Conservation (phyloP, 805 yeast species). For the Kodamaea nitidulidarum region DNA sequence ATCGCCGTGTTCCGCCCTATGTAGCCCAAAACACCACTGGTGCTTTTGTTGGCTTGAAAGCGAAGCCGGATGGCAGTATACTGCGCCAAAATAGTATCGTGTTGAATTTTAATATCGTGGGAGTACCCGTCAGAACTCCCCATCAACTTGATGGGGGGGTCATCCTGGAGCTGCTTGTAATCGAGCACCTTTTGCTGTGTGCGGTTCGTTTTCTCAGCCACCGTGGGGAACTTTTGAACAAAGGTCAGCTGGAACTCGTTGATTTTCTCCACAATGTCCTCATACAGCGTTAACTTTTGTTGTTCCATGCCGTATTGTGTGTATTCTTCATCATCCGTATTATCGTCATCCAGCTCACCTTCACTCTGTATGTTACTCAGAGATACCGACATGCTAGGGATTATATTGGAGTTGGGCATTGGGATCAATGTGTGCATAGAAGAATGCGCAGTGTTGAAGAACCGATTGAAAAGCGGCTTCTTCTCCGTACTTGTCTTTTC, state of each 20-base stretch:
- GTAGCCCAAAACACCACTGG: conserved; percentile 27
- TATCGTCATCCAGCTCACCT: conserved; percentile 18
- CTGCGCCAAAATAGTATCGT: conserved; percentile 33
- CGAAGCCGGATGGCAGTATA: conserved; percentile 36
- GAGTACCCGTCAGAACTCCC: conserved; percentile 7
- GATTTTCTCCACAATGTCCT: conserved; percentile 20
- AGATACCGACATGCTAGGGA: conserved; percentile 4
- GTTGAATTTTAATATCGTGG: conserved; percentile 25
- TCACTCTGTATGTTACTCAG: conserved; percentile 18
- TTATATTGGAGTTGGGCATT: conserved; percentile 1
- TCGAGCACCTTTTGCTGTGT: conserved; percentile 35
- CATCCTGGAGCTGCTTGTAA: conserved; percentile 25
- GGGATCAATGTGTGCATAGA: conserved; percentile 18
- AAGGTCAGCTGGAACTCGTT: conserved; percentile 29
- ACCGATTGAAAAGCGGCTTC: conserved; percentile 6
- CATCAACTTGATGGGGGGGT: conserved; percentile 8
- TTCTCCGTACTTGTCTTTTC: background rate
- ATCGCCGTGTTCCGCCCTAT: conserved; percentile 12
- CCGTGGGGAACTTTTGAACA: conserved; percentile 18
- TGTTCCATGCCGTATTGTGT: conserved; percentile 1
- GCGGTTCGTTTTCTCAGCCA: conserved; percentile 18
- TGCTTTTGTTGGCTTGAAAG: conserved; percentile 19
- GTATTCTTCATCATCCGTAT: conserved; percentile 10
- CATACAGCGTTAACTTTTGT: background rate
- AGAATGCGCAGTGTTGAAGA: conserved; percentile 15